Evolutionary conservation across 2,329 filamentous ascomycete species (phyloP).

Genomic region (Aspergillus awamori): DNA sequence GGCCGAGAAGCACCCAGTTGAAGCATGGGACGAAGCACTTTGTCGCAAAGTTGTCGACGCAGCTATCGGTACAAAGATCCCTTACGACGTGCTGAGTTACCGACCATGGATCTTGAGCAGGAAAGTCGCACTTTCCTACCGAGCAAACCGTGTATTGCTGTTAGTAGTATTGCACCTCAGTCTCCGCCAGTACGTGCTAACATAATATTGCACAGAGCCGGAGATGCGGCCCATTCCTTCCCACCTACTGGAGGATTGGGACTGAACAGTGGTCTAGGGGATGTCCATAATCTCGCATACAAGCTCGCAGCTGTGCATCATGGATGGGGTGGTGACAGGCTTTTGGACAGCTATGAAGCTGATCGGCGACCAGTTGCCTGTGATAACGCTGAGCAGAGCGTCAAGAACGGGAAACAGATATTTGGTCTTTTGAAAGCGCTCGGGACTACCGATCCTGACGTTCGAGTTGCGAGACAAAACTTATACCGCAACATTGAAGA

Average conservation of each 20-base stretch:
- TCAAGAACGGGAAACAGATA: constrained; percentile 50
- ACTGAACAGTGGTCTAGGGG: constrained; percentile 57
- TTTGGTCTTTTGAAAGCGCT: constrained; percentile 46
- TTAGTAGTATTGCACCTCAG: constrained; percentile 26
- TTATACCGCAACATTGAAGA: constrained; percentile 14
- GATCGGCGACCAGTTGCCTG: constrained; percentile 46
- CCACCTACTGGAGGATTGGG: constrained; percentile 58
- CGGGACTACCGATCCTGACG: constrained; percentile 35
- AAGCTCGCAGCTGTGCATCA: constrained; percentile 45
- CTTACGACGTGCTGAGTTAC: constrained; percentile 45
- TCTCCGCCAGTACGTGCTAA: background rate
- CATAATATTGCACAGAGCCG: constrained; percentile 36
- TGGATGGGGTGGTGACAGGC: constrained; percentile 25
- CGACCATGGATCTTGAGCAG: constrained; percentile 48
- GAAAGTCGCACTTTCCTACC: constrained; percentile 46
- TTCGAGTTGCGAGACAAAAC: constrained; percentile 11
- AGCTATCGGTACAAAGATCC: constrained; percentile 29
- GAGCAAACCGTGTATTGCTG: constrained; percentile 42
- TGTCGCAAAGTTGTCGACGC: constrained; percentile 37
- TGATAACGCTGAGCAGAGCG: constrained; percentile 47
- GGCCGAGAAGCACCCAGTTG: constrained; percentile 39
- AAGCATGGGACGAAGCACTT: constrained; percentile 40
- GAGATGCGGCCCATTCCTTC: constrained; percentile 60
- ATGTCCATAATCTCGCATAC: constrained; percentile 53
- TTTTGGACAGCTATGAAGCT: constrained; percentile 42